A percentile compares a stretch with the other conserved stretches of the same genome.
Evolutionary conservation across 805 yeast species (phyloP).

Genomic region (Kuraishia hungarica): DNA sequence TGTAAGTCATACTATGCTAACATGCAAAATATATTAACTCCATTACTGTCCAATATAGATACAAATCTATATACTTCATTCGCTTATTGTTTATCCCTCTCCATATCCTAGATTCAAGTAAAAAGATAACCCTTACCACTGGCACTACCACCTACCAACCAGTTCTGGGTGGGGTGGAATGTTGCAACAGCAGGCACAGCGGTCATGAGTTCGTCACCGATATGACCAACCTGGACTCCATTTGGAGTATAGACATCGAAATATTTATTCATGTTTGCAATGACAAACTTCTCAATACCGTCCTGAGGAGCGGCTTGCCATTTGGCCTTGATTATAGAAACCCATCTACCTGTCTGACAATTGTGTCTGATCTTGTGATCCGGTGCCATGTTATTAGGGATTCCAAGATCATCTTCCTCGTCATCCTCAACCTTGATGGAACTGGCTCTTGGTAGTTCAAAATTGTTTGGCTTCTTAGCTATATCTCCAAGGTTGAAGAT

Average conservation of each 20-base stretch:
- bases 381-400: slow-evolving; percentile 45
- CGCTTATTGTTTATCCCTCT: not conserved
- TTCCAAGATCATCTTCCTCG: slow-evolving; percentile 11
- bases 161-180: slow-evolving; percentile 79
- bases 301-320: slow-evolving; percentile 77
- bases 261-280: slow-evolving; percentile 88
- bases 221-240: slow-evolving; percentile 74
- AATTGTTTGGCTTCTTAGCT: slow-evolving; percentile 18
- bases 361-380: slow-evolving; percentile 66
- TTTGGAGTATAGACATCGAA: slow-evolving; percentile 73
- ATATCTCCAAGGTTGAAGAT: slow-evolving; percentile 48
- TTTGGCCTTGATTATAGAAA: slow-evolving; percentile 76
- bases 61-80: not conserved
- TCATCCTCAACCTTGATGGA: slow-evolving; percentile 8
- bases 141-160: slow-evolving; percentile 92
- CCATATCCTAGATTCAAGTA: slow-evolving; percentile 13
- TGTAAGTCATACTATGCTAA: too few relatives aligned
- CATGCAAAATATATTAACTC: not conserved
- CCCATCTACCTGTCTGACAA: slow-evolving; percentile 98
- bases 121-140: slow-evolving; percentile 80
- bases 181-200: slow-evolving; percentile 90
- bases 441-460: slow-evolving; percentile 9
- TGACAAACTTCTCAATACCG: slow-evolving; percentile 72
- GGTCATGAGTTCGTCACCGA: slow-evolving; percentile 54
- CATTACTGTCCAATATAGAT: not conserved